Conservation (phyloP, 257 asterid genomes). For the Nicotiana tabacum region DNA sequence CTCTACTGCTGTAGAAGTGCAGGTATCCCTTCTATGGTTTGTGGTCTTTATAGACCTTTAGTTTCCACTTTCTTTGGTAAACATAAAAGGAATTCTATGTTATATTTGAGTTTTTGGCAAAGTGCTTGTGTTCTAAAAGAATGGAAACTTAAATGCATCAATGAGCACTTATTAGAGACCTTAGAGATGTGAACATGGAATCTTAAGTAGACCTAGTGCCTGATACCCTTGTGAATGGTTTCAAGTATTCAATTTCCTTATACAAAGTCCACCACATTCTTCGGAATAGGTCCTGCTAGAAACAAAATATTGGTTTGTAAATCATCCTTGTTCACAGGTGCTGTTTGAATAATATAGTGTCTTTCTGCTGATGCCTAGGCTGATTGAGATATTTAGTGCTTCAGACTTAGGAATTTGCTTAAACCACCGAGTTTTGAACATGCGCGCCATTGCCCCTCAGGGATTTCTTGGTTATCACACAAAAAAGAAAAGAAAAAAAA, state of each 20-base stretch:
- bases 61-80: not conserved
- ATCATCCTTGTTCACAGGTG: not conserved
- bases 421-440: not conserved
- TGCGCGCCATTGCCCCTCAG: no score
- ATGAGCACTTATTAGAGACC: not conserved
- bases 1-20: slow-evolving; percentile 64
- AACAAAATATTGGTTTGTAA: not conserved
- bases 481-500: no score
- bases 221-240: not conserved
- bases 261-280: not conserved
- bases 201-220: not conserved
- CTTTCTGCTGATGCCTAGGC: not conserved
- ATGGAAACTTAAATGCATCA: not conserved
- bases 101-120: not conserved
- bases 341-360: not conserved
- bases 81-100: not conserved
- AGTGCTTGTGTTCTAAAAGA: not conserved
- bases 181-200: not conserved
- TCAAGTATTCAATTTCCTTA: not conserved
- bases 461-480: no score
- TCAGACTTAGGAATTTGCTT: not conserved
- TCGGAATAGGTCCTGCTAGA: not conserved
- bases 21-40: slow-evolving; percentile 33
- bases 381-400: not conserved
- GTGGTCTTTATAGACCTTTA: not conserved